Evolutionary conservation across 768 basidiomycete genomes (phyloP).

Genomic region (Hebeloma cylindrosporum): DNA sequence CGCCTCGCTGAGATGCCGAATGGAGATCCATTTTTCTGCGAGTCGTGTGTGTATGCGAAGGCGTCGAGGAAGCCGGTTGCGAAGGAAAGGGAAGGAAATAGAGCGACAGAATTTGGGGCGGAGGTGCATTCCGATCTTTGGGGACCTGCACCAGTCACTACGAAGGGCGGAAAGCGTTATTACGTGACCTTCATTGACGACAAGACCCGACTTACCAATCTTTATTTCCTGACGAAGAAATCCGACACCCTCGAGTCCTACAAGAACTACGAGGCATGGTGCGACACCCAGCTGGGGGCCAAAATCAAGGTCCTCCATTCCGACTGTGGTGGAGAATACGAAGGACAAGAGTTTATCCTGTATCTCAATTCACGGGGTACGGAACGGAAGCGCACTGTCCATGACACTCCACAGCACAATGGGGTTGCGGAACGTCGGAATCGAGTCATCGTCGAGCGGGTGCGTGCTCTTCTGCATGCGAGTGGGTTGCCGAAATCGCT

Average conservation of each 20-base stretch:
- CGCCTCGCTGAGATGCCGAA: constrained; percentile 2
- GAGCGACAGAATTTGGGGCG: constrained; percentile 11
- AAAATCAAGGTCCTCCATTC: constrained; percentile 30
- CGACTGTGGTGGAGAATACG: constrained; percentile 40
- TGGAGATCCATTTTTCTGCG: constrained; percentile 31
- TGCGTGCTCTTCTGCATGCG: constrained; percentile 31
- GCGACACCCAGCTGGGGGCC: constrained; percentile 25
- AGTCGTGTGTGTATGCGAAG: constrained; percentile 46
- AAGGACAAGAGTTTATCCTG: constrained; percentile 25
- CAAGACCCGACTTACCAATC: constrained; percentile 12
- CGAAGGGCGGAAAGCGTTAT: constrained; percentile 23
- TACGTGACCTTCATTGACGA: constrained; percentile 34
- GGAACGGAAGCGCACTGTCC: constrained; percentile 27
- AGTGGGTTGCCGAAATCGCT: constrained; percentile 31
- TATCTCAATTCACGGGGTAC: constrained; percentile 35
- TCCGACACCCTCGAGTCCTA: constrained; percentile 24
- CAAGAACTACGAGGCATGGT: constrained; percentile 27
- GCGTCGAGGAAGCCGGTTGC: constrained; percentile 31
- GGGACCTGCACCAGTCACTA: constrained; percentile 31
- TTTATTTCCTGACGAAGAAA: constrained; percentile 25
- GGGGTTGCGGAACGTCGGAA: constrained; percentile 39
- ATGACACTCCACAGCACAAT: constrained; percentile 37
- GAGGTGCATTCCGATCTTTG: constrained; percentile 38
- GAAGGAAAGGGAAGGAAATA: constrained; percentile 16
- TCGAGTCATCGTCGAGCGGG: constrained; percentile 30